Evolutionary conservation across 2,329 filamentous ascomycete genomes (phyloP).

Genomic region (Alternaria gaisen): DNA sequence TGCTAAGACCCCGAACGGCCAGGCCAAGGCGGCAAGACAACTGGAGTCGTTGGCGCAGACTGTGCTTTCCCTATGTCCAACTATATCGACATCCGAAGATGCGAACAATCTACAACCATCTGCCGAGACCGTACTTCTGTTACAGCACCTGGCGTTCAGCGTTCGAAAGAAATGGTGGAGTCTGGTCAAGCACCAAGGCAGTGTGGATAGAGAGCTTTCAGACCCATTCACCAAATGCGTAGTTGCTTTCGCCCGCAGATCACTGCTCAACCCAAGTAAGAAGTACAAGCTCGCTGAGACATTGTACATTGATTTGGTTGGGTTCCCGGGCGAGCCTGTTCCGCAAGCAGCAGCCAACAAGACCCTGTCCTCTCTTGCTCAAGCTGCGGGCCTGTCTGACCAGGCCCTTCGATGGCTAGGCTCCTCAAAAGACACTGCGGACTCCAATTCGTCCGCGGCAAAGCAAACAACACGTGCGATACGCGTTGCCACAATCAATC

Average conservation of each 20-base stretch:
- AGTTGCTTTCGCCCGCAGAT: constrained; percentile 67
- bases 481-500: constrained; percentile 42
- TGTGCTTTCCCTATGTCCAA: constrained; percentile 72
- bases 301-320: constrained; percentile 35
- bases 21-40: constrained; percentile 68
- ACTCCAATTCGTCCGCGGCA: constrained; percentile 30
- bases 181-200: constrained; percentile 66
- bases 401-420: constrained; percentile 48
- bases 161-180: constrained; percentile 72
- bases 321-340: not conserved
- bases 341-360: constrained; percentile 19
- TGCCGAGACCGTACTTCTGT: constrained; percentile 66
- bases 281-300: constrained; percentile 54
- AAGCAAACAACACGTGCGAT: constrained; percentile 36
- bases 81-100: constrained; percentile 71
- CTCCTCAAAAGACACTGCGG: constrained; percentile 18
- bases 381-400: constrained; percentile 43
- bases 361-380: constrained; percentile 45
- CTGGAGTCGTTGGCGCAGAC: constrained; percentile 72
- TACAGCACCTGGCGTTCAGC: constrained; percentile 71
- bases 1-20: constrained; percentile 57
- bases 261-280: constrained; percentile 42
- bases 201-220: constrained; percentile 71
- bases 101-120: constrained; percentile 65
- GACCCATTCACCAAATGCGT: constrained; percentile 71